Conservation (phyloP, 2,329 filamentous ascomycete species). For the Trichoderma breve region DNA sequence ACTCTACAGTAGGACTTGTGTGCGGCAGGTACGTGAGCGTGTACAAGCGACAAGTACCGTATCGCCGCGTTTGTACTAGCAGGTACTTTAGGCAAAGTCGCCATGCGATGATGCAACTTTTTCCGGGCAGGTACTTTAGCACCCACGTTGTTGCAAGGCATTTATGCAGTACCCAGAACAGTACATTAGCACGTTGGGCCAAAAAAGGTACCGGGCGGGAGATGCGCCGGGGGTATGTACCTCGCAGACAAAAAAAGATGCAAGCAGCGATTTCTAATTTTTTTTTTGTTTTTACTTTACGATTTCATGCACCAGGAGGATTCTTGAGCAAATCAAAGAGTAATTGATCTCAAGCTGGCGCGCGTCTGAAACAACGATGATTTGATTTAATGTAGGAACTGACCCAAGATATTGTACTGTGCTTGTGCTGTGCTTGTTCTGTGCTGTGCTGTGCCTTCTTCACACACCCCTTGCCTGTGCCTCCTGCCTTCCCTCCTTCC, state of each 20-base stretch:
- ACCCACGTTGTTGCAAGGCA: slow-evolving; percentile 18
- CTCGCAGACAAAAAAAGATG: background rate
- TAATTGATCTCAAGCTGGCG: background rate
- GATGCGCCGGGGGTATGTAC: slow-evolving; percentile 3
- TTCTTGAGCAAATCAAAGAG: background rate
- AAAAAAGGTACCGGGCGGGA: background rate
- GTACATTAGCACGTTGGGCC: background rate
- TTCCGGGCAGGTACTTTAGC: slow-evolving; percentile 1
- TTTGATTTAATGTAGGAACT: background rate
- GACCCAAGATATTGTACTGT: background rate
- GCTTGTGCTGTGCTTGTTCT: too few species aligned
- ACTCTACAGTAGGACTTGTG: too few species aligned
- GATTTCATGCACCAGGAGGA: background rate
- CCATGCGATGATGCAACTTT: slow-evolving; percentile 12
- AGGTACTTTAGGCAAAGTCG: background rate
- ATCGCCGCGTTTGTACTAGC: background rate
- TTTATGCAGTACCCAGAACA: slow-evolving; percentile 1
- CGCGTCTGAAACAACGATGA: background rate
- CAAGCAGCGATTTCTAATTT: background rate
- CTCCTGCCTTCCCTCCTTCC: background rate
- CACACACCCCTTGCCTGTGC: background rate
- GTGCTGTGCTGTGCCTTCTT: too few species aligned
- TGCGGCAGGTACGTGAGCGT: background rate
- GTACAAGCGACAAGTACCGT: background rate
- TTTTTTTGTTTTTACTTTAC: background rate